Conservation (phyloP, 2,329 filamentous ascomycete genomes). For the Botryotinia calthae region DNA sequence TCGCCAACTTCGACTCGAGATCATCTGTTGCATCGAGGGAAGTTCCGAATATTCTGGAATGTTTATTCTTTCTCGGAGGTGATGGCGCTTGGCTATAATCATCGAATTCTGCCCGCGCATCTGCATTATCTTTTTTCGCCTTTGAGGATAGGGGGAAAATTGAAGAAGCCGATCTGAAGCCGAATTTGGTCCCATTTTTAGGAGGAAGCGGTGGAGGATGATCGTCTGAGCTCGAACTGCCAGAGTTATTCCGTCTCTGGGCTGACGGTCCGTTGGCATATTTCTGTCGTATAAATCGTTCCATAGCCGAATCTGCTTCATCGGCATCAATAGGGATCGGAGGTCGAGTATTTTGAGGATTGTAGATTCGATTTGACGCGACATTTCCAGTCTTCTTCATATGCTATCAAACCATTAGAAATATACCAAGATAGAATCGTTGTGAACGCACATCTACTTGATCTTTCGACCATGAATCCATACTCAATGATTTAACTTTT, state of each 20-base stretch:
- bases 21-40: slow-evolving; percentile 58
- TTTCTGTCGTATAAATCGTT: slow-evolving; percentile 91
- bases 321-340: slow-evolving; percentile 87
- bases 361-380: slow-evolving; percentile 83
- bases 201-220: slow-evolving; percentile 56
- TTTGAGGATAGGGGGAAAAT: slow-evolving; percentile 54
- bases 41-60: slow-evolving; percentile 67
- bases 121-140: slow-evolving; percentile 29
- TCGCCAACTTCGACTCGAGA: slow-evolving; percentile 72
- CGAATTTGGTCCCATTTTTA: slow-evolving; percentile 58
- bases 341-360: slow-evolving; percentile 77
- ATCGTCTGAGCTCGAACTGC: slow-evolving; percentile 54
- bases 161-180: slow-evolving; percentile 61
- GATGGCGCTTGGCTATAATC: slow-evolving; percentile 29
- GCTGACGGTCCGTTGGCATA: slow-evolving; percentile 65
- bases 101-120: slow-evolving; percentile 25
- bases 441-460: slow-evolving; percentile 78
- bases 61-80: slow-evolving; percentile 46
- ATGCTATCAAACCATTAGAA: slow-evolving; percentile 54
- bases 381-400: slow-evolving; percentile 92
- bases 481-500: slow-evolving; percentile 97
- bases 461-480: slow-evolving; percentile 95
- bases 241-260: slow-evolving; percentile 42
- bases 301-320: slow-evolving; percentile 91
- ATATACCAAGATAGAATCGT: neutral